A percentile compares a stretch with the other conserved stretches of the same genome.
phyloP scores from a whole-genome alignment of 2,329 filamentous ascomycete genomes.

The Claviceps pazoutovae region DNA sequence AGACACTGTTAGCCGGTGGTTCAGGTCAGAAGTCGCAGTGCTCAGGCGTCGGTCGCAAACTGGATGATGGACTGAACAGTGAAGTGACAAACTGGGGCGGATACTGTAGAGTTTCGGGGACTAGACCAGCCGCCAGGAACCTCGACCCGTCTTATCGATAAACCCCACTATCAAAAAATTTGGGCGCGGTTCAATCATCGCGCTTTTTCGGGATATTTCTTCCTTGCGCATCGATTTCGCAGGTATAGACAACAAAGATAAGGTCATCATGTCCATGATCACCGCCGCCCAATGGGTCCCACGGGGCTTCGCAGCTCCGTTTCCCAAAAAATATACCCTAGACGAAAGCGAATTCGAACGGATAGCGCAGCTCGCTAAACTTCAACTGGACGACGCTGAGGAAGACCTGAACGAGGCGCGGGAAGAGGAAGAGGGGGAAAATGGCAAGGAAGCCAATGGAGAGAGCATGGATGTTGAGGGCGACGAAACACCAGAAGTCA shows the following conservation, averaged over 20 bases:
- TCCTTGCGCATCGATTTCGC: background rate
- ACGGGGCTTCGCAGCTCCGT: constrained; percentile 61
- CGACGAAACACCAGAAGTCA: constrained; percentile 1
- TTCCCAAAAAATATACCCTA: constrained; percentile 61
- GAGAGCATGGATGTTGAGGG: constrained; percentile 19
- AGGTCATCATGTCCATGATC: constrained; percentile 53
- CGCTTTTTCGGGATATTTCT: background rate
- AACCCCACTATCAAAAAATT: constrained; percentile 23
- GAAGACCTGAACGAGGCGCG: constrained; percentile 68
- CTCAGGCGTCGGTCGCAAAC: background rate
- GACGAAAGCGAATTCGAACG: constrained; percentile 63
- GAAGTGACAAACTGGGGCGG: background rate
- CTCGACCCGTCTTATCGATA: constrained; percentile 22
- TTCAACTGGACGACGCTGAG: constrained; percentile 83
- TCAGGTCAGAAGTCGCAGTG: background rate
- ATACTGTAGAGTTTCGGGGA: constrained; percentile 9
- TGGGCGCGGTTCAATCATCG: constrained; percentile 9
- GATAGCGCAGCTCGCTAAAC: constrained; percentile 59
- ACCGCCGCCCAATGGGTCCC: constrained; percentile 65
- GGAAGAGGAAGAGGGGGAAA: constrained; percentile 17
- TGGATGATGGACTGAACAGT: background rate
- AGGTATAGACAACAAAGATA: background rate
- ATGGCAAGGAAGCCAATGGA: constrained; percentile 17
- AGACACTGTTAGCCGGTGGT: background rate
- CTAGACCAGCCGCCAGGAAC: too few relatives aligned